Evolutionary conservation across 164 flowering plant species (phyloP).

Genomic region (Aristolochia contorta): DNA sequence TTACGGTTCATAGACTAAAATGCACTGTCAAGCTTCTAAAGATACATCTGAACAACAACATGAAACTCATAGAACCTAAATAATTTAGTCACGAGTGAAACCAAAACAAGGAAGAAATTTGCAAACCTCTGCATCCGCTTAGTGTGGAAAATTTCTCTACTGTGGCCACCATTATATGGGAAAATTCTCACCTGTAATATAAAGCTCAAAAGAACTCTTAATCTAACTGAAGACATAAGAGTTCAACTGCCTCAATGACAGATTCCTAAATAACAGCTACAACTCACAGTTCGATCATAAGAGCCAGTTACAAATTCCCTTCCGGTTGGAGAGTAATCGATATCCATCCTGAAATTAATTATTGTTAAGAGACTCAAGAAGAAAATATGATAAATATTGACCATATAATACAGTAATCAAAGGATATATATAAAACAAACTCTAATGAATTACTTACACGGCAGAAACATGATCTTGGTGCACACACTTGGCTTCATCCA

Average conservation of each 20-base stretch:
- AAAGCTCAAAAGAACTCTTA: not conserved
- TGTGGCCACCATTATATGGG: slow-evolving; percentile 86
- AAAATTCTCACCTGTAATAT: slow-evolving; percentile 71
- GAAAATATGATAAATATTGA: no score
- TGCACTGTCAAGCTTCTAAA: no score
- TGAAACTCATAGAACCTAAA: no score
- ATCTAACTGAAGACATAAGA: not conserved
- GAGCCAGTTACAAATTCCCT: slow-evolving; percentile 97
- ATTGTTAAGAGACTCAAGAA: not conserved
- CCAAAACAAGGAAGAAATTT: no score
- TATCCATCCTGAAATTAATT: slow-evolving; percentile 73
- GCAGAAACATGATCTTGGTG: slow-evolving; percentile 94
- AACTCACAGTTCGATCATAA: slow-evolving; percentile 87
- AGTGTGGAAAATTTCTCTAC: slow-evolving; percentile 87
- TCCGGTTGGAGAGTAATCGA: slow-evolving; percentile 95
- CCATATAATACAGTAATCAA: not conserved
- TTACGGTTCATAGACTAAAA: no score
- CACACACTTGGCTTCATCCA: slow-evolving; percentile 82
- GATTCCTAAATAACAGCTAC: not conserved
- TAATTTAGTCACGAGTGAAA: no score
- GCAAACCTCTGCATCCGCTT: slow-evolving; percentile 96
- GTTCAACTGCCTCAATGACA: not conserved
- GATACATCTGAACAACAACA: no score
- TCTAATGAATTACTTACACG: slow-evolving; percentile 50
- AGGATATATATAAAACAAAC: not conserved